Percentiles rank a stretch among this genome's conserved stretches.
Conservation (phyloP, 495 filamentous ascomycete genomes). For the Trichoderma gamsii region DNA sequence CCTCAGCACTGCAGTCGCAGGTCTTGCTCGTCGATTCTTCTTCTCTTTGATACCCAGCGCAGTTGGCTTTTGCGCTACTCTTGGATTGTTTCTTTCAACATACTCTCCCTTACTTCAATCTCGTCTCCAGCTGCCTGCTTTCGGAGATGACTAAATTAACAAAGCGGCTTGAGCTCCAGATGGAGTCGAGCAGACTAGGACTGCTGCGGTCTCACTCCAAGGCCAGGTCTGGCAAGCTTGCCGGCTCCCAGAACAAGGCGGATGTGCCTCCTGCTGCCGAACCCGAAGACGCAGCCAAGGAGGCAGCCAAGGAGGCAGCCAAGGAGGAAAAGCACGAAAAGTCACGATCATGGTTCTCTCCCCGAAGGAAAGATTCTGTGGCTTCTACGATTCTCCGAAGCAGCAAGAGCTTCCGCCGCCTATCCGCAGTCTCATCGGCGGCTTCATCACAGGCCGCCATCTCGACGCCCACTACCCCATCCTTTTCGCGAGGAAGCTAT, state of each 20-base stretch:
- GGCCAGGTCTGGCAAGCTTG: background rate
- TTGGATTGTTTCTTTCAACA: background rate
- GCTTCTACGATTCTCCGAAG: background rate
- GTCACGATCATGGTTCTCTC: slow-evolving; percentile 10
- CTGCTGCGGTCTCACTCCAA: background rate
- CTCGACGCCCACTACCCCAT: background rate
- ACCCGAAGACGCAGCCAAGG: background rate
- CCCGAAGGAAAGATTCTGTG: slow-evolving; percentile 2
- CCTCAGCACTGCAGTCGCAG: background rate
- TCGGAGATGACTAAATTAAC: background rate
- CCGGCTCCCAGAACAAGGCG: background rate
- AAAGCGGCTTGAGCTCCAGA: background rate
- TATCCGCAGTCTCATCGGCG: slow-evolving; percentile 2
- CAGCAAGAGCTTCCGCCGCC: background rate
- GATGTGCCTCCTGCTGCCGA: background rate
- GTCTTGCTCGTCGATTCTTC: background rate
- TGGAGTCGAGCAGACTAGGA: background rate
- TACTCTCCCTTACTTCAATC: background rate
- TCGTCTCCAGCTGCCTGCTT: background rate
- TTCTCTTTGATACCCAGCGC: slow-evolving; percentile 14
- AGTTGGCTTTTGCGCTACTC: slow-evolving; percentile 3
- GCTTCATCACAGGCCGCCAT: background rate
- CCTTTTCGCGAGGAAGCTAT: slow-evolving; percentile 4
- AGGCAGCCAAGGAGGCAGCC: background rate
- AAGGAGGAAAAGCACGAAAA: background rate